phyloP scores from a whole-genome alignment of 805 yeast genomes.

The Candida qinlingensis region DNA sequence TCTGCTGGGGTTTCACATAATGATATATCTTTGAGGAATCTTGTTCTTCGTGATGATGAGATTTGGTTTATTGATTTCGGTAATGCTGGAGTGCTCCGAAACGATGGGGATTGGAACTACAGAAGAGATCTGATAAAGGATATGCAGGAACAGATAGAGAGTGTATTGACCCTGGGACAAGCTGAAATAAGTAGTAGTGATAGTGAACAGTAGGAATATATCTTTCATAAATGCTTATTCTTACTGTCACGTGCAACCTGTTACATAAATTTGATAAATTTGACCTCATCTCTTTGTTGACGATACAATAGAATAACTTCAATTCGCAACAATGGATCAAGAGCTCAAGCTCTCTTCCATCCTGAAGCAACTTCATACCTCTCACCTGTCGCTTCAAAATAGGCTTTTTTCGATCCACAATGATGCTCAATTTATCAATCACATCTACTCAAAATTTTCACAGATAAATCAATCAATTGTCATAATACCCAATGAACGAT shows the following conservation, averaged over 20 bases:
- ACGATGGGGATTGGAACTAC: not conserved
- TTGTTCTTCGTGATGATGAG: not conserved
- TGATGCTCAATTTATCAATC: not conserved
- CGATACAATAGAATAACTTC: not conserved
- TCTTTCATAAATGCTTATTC: too few relatives aligned
- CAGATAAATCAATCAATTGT: constrained; percentile 29
- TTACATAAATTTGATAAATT: too few relatives aligned
- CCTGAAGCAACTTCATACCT: not conserved
- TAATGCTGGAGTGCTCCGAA: not conserved
- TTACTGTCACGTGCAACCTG: too few relatives aligned
- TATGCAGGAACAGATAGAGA: not conserved
- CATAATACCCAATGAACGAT: constrained; percentile 70
- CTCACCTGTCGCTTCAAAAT: not conserved
- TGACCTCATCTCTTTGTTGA: not conserved
- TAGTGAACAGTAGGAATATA: too few relatives aligned
- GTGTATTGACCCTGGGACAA: not conserved
- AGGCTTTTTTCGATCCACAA: not conserved
- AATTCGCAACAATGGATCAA: not conserved
- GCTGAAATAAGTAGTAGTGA: too few relatives aligned
- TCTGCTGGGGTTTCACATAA: not conserved
- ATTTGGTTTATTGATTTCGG: not conserved
- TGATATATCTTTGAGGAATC: not conserved
- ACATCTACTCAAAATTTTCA: constrained; percentile 39
- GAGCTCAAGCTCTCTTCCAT: not conserved
- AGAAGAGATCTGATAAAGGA: not conserved